Base-by-base conservation (phyloP, 495 filamentous ascomycete genomes). In the Massariosphaeria phaeospora region DNA sequence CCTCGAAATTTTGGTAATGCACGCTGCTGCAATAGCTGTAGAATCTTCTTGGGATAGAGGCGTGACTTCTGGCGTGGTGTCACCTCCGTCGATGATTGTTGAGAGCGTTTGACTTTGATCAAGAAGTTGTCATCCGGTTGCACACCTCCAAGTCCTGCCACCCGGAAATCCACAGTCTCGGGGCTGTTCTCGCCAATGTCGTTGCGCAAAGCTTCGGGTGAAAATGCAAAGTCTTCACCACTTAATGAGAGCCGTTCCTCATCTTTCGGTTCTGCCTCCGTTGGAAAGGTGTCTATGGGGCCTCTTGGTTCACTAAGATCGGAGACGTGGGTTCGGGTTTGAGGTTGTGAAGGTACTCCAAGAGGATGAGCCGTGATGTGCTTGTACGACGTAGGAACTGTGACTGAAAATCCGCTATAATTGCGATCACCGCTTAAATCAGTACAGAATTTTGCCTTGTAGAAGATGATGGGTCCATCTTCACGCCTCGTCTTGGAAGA, bases 391-490 rank as follows among this genome's bases (percentile, higher is more conserved):
- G 40, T 10, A 12, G 54, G 48, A 25, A 34, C 42, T 13, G 15
- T 15, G 31, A 21, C n/a, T 1, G 38, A 17, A 8, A 17, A 20
- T 5, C 46, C 51, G 21, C 27, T 17, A n/a, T n/a, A n/a, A n/a
- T n/a, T n/a, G 15, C 47, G 38, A 71, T 87, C 82, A n/a, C 81
- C 78, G 40, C 80, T 85, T 3, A 90, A 74, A 70, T 91, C 87
- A 11, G 82, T 88, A 67, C 80, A 89, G 65, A 91, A 91, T 1
- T 74, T 76, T 5, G 83, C 81, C 21, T 80, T 79, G 67, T 90
- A 91, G 65, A 85, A 91, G 41, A 89, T 85, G 59, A 90, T 88
- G 17, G 87, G 83, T 11, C 88, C 87, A 61, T 80, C 82, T 15
- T 75, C 75, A 11, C 69, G 71, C 30, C 69, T 72, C 45, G 61